phyloP scores from a whole-genome alignment of 345 rosid genomes.

The Lumnitzera racemosa region DNA sequence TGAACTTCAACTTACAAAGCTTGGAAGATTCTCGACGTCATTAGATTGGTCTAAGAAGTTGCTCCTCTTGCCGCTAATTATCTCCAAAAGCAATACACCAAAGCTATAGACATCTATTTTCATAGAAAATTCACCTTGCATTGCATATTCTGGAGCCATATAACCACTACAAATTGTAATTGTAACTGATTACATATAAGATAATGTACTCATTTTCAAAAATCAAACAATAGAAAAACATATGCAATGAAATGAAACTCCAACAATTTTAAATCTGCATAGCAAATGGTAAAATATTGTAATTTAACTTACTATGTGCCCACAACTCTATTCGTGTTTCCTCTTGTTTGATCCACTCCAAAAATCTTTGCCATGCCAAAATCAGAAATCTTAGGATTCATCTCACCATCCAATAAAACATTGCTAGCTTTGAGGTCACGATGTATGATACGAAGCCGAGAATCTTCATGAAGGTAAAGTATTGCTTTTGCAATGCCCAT shows the following conservation, averaged over 20 bases:
- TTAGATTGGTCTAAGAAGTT: conserved; percentile 12
- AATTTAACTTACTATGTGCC: conserved; percentile 22
- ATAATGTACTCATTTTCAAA: not conserved
- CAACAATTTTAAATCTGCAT: not conserved
- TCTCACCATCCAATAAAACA: conserved; percentile 14
- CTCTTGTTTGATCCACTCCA: conserved; percentile 12
- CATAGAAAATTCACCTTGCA: conserved; percentile 21
- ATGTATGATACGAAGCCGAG: conserved; percentile 18
- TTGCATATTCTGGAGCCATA: conserved; percentile 37
- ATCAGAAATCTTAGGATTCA: conserved; percentile 25
- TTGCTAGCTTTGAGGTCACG: conserved; percentile 26
- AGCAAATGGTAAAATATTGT: not conserved
- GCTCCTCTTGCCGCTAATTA: conserved; percentile 29
- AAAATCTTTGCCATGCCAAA: conserved; percentile 23
- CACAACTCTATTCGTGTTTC: conserved; percentile 7
- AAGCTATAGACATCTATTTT: conserved; percentile 34
- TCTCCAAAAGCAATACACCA: conserved; percentile 18
- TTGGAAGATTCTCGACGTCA: not conserved
- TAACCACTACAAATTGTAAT: conserved; percentile 21
- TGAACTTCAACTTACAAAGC: conserved; percentile 2
- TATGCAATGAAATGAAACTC: not conserved
- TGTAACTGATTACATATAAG: too few relatives aligned
- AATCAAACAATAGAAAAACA: not conserved
- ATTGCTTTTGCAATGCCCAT: conserved; percentile 18
- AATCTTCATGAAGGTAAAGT: conserved; percentile 21